A percentile compares a stretch with the other conserved stretches of the same genome.
phyloP scores from a whole-genome alignment of 371 early-diverging fungal species.

The Mucor indicus region DNA sequence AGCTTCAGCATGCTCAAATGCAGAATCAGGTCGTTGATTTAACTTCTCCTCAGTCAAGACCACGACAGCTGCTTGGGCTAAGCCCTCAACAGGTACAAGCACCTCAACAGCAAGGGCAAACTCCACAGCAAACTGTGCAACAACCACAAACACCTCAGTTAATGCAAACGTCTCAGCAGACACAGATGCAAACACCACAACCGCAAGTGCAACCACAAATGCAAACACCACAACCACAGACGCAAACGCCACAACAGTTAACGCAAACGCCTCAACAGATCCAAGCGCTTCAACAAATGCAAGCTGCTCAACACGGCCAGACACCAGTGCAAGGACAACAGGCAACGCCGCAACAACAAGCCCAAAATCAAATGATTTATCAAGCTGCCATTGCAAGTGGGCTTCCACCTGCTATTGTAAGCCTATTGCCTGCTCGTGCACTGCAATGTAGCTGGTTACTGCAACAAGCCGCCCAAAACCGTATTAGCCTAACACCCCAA shows the following conservation, averaged over 20 bases:
- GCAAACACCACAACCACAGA: not conserved
- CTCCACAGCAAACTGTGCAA: too few relatives aligned
- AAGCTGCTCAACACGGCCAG: not conserved
- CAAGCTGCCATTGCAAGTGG: constrained; percentile 40
- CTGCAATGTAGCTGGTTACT: constrained; percentile 37
- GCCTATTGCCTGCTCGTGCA: constrained; percentile 29
- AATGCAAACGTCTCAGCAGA: too few relatives aligned
- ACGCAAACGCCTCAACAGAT: too few relatives aligned
- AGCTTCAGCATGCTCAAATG: constrained; percentile 5
- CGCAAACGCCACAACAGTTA: not conserved
- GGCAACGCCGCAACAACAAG: constrained; percentile 11
- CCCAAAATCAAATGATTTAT: constrained; percentile 30
- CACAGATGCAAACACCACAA: not conserved
- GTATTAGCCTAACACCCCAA: constrained; percentile 18
- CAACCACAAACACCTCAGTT: not conserved
- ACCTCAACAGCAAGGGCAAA: too few relatives aligned
- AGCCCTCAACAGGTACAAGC: too few relatives aligned
- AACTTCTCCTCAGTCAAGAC: too few relatives aligned
- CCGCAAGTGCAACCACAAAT: not conserved
- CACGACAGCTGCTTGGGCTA: too few relatives aligned
- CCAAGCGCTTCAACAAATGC: too few relatives aligned
- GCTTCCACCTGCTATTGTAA: constrained; percentile 33
- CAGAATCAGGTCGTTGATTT: constrained; percentile 5
- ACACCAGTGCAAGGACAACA: not conserved
- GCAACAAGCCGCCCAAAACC: constrained; percentile 34